Conservation (phyloP, 2,329 filamentous ascomycete species). For the Venturia oleaginea region DNA sequence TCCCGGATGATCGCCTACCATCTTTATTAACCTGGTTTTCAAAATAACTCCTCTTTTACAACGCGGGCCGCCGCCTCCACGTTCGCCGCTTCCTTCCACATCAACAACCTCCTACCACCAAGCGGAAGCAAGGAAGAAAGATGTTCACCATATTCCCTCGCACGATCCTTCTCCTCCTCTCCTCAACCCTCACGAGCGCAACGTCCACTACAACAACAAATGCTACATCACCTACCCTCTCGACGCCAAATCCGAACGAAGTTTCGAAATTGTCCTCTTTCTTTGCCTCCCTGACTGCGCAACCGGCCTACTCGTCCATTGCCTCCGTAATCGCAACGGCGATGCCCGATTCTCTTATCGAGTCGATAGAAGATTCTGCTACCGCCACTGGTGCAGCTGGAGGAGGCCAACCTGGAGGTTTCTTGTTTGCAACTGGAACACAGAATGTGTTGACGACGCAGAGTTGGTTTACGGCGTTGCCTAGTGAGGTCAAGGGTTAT, state of each 20-base stretch:
- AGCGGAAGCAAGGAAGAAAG: too few relatives aligned
- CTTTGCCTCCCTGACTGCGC: slow-evolving; percentile 5
- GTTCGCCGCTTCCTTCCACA: background rate
- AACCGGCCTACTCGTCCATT: slow-evolving; percentile 7
- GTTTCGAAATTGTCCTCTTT: background rate
- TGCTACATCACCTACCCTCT: background rate
- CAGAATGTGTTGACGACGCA: slow-evolving; percentile 5
- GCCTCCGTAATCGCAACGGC: background rate
- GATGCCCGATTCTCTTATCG: background rate
- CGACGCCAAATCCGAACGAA: background rate
- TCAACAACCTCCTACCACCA: background rate
- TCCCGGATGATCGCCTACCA: background rate
- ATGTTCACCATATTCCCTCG: background rate
- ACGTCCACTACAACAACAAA: background rate
- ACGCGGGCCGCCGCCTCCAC: too few relatives aligned
- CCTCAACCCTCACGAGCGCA: background rate
- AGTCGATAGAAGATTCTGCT: background rate
- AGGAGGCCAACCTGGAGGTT: background rate
- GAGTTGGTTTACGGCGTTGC: background rate
- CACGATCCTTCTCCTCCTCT: background rate
- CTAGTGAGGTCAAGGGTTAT: background rate
- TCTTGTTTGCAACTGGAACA: background rate
- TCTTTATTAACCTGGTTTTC: background rate
- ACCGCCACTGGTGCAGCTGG: background rate
- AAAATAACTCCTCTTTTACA: too few relatives aligned